phyloP scores from a whole-genome alignment of 257 asterid species.

The Echium plantagineum region DNA sequence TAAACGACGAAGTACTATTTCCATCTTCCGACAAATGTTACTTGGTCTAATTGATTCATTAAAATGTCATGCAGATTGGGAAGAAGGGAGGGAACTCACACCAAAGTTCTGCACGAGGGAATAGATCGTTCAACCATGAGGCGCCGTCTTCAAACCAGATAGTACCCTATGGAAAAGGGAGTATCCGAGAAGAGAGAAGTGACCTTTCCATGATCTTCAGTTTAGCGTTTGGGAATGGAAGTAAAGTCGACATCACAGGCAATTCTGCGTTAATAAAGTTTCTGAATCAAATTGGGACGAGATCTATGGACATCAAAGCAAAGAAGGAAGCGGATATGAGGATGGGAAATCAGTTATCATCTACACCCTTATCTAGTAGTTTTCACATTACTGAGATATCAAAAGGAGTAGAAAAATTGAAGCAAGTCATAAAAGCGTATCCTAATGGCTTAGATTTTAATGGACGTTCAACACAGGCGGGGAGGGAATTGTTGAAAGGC shows the following conservation, averaged over 20 bases:
- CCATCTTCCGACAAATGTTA: not conserved
- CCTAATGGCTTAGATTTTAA: slow-evolving; percentile 53
- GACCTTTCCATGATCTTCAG: slow-evolving; percentile 60
- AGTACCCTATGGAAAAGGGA: slow-evolving; percentile 44
- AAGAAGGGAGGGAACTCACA: slow-evolving; percentile 28
- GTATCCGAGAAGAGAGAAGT: slow-evolving; percentile 30
- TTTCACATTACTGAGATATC: slow-evolving; percentile 62
- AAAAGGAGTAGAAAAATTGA: slow-evolving; percentile 64
- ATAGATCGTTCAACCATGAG: slow-evolving; percentile 20
- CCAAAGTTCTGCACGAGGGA: slow-evolving; percentile 26
- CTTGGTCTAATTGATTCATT: not conserved
- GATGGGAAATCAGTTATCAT: slow-evolving; percentile 1
- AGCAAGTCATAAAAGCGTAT: slow-evolving; percentile 55
- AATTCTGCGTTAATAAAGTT: slow-evolving; percentile 46
- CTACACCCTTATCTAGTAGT: slow-evolving; percentile 26
- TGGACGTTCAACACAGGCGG: slow-evolving; percentile 56
- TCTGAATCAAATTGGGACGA: slow-evolving; percentile 51
- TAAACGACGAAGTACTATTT: not conserved
- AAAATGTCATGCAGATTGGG: slow-evolving; percentile 33
- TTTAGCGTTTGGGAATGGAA: slow-evolving; percentile 53
- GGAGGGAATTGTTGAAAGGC: slow-evolving; percentile 66
- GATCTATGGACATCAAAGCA: slow-evolving; percentile 33
- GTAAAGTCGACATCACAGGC: slow-evolving; percentile 32
- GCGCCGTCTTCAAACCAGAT: slow-evolving; percentile 51
- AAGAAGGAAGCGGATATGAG: slow-evolving; percentile 21